A percentile compares a stretch with the other conserved stretches of the same genome.
phyloP scores from a whole-genome alignment of 2,329 filamentous ascomycete genomes.

The Trichoderma lentiforme region DNA sequence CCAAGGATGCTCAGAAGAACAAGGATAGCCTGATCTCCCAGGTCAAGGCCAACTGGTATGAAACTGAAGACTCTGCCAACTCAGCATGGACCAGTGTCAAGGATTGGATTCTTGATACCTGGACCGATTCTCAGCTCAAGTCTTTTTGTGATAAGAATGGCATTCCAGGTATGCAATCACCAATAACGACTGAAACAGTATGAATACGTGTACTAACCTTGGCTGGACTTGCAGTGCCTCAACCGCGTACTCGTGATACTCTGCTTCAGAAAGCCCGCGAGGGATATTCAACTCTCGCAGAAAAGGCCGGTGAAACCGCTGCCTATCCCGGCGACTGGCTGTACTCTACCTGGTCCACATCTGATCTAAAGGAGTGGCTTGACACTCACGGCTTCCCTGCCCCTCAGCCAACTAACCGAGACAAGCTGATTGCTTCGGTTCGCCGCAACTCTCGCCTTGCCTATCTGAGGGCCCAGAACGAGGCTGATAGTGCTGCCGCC shows the following conservation, averaged over 20 bases:
- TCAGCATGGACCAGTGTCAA: constrained; percentile 69
- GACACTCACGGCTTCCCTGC: constrained; percentile 82
- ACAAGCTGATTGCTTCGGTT: constrained; percentile 83
- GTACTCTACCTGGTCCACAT: constrained; percentile 87
- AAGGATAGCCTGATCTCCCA: constrained; percentile 66
- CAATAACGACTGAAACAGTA: neutral
- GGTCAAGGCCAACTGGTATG: constrained; percentile 72
- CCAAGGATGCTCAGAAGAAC: constrained; percentile 63
- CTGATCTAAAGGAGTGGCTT: constrained; percentile 90
- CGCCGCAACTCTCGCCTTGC: constrained; percentile 87
- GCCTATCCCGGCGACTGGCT: constrained; percentile 95
- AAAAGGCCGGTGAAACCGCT: constrained; percentile 69
- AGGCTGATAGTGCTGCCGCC: constrained; percentile 57
- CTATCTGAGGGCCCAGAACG: constrained; percentile 62
- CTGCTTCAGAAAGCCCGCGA: constrained; percentile 74
- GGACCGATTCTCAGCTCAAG: constrained; percentile 92
- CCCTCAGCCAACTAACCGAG: constrained; percentile 79
- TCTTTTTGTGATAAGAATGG: constrained; percentile 84
- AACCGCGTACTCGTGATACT: constrained; percentile 81
- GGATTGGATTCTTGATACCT: constrained; percentile 94
- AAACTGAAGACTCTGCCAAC: constrained; percentile 73
- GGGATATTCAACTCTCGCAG: constrained; percentile 75
- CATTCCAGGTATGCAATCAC: constrained; percentile 58
- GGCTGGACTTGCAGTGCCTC: constrained; percentile 57
- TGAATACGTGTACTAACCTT: neutral